Percentiles rank a stretch among this genome's conserved stretches.
Conservation (phyloP, 1,284 basidiomycete genomes). For the Cutaneotrichosporon sp. region DNA sequence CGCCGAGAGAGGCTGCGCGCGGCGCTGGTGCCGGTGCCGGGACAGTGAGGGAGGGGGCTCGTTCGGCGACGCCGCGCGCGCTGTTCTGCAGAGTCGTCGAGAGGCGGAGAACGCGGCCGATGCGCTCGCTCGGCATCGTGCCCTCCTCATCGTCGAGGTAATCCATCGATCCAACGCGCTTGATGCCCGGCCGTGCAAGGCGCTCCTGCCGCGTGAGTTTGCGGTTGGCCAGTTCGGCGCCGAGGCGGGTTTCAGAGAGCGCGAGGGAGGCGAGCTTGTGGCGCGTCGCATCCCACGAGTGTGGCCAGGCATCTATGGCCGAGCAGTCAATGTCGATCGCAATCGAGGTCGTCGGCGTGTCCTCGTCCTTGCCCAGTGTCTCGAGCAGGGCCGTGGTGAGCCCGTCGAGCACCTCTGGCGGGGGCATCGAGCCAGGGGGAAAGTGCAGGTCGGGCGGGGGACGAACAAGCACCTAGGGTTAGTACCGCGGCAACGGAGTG, state of each 20-base stretch:
- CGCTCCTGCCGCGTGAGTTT: conserved; percentile 35
- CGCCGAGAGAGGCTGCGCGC: neutral
- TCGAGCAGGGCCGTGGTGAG: conserved; percentile 42
- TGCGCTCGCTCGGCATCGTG: conserved; percentile 19
- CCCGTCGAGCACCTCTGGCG: conserved; percentile 45
- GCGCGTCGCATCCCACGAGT: conserved; percentile 44
- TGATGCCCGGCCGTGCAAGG: conserved; percentile 25
- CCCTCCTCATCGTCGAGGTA: conserved; percentile 24
- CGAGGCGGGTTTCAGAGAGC: conserved; percentile 39
- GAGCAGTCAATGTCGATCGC: neutral
- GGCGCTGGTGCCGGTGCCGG: neutral
- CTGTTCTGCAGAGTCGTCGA: conserved; percentile 45
- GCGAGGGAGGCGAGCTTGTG: conserved; percentile 45
- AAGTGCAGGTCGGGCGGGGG: conserved; percentile 43
- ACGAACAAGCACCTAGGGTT: conserved; percentile 30
- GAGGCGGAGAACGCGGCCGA: conserved; percentile 34
- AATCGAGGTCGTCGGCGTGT: neutral
- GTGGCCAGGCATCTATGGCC: conserved; percentile 32
- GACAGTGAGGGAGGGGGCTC: neutral
- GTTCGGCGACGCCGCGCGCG: conserved; percentile 12
- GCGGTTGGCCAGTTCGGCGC: conserved; percentile 28
- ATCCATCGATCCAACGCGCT: conserved; percentile 14
- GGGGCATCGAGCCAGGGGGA: conserved; percentile 49
- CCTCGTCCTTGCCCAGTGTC: neutral
- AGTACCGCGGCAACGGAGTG: neutral